Evolutionary conservation across 2,329 filamentous ascomycete genomes (phyloP).

Genomic region (Paecilomyces niveus): DNA sequence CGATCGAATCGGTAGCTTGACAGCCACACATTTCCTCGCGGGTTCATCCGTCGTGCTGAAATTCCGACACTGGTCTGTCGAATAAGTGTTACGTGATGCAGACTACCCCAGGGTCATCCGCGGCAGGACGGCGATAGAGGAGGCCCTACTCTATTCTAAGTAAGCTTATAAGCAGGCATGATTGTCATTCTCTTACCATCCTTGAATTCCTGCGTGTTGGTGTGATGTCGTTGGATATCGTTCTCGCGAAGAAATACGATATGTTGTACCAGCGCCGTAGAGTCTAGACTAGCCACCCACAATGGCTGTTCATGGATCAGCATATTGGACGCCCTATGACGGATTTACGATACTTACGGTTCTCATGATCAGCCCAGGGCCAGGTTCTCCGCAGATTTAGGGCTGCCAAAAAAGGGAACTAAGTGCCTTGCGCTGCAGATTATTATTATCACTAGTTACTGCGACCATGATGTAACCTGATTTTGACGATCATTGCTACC

Average conservation of each 20-base stretch:
- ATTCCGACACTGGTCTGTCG: too few species aligned
- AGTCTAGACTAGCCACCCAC: too few species aligned
- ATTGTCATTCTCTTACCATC: background rate
- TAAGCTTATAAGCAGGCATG: background rate
- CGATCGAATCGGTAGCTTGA: background rate
- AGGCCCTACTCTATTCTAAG: background rate
- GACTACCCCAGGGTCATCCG: background rate
- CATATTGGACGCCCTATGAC: background rate
- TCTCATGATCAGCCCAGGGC: background rate
- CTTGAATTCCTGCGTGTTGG: background rate
- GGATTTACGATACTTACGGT: background rate
- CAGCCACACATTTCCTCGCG: background rate
- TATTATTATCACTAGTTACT: background rate
- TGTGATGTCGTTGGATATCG: background rate
- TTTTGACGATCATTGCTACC: background rate
- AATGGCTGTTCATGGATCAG: too few species aligned
- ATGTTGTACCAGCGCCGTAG: too few species aligned
- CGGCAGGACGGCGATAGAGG: background rate
- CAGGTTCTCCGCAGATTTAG: background rate
- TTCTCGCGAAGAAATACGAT: background rate
- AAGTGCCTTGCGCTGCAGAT: background rate
- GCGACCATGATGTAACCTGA: background rate
- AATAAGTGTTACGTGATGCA: background rate
- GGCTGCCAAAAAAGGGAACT: background rate
- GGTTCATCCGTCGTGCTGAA: background rate